phyloP scores from a whole-genome alignment of 805 yeast species.

The Starmerella geochares region DNA sequence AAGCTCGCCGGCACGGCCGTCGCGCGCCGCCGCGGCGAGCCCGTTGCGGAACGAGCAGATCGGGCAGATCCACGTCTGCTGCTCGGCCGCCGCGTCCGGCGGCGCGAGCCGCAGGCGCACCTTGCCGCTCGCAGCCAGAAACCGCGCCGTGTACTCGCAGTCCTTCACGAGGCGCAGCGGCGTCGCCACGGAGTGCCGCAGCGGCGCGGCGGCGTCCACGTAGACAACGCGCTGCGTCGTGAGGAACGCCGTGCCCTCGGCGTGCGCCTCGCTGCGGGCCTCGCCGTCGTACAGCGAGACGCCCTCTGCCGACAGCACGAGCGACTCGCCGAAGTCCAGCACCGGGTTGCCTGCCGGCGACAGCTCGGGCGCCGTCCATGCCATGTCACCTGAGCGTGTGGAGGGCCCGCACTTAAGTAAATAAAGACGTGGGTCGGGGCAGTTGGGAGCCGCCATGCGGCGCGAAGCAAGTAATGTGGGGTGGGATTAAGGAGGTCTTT shows the following conservation, averaged over 20 bases:
- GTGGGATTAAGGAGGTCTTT: too few relatives aligned
- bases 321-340: constrained; percentile 38
- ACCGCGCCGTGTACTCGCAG: constrained; percentile 40
- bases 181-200: constrained; percentile 39
- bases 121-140: constrained; percentile 70
- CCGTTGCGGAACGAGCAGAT: constrained; percentile 68
- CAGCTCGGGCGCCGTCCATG: constrained; percentile 29
- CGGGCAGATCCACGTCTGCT: constrained; percentile 67
- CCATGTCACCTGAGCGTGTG: neutral
- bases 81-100: constrained; percentile 4
- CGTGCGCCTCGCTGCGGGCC: constrained; percentile 49
- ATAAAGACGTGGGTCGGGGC: too few relatives aligned
- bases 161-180: constrained; percentile 37
- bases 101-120: constrained; percentile 36
- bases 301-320: constrained; percentile 42
- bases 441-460: too few relatives aligned
- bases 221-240: constrained; percentile 67
- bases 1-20: too few relatives aligned
- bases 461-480: too few relatives aligned
- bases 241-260: constrained; percentile 66
- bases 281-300: constrained; percentile 71
- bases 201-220: constrained; percentile 44
- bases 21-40: too few relatives aligned
- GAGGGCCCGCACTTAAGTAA: neutral
- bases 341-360: constrained; percentile 31